Conservation (phyloP, 257 asterid genomes). For the Solanum neorickii region DNA sequence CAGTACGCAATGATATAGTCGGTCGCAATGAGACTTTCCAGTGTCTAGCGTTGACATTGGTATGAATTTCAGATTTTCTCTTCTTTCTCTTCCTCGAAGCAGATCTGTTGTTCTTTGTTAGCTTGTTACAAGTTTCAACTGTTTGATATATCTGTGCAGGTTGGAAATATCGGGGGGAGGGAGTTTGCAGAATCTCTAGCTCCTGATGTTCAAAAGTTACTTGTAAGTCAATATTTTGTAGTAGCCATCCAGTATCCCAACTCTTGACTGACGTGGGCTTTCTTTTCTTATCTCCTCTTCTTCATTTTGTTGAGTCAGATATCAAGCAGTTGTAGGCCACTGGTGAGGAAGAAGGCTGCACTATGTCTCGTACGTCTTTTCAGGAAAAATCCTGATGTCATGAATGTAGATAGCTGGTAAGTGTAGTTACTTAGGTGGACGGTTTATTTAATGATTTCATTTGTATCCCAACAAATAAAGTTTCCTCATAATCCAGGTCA, state of each 20-base stretch:
- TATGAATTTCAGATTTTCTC: slow-evolving; percentile 18
- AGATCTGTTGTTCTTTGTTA: not conserved
- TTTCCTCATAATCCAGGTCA: slow-evolving; percentile 52
- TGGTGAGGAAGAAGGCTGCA: slow-evolving; percentile 99
- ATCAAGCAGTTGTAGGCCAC: slow-evolving; percentile 96
- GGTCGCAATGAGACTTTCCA: slow-evolving; percentile 99
- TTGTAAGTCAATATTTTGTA: slow-evolving; percentile 48
- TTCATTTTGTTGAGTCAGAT: slow-evolving; percentile 31
- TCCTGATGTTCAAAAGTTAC: slow-evolving; percentile 99
- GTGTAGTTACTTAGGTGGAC: not conserved
- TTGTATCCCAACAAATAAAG: not conserved
- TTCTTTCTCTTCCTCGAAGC: not conserved
- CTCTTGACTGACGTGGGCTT: not conserved
- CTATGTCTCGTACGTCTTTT: slow-evolving; percentile 89
- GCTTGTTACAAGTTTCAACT: not conserved
- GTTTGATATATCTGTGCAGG: slow-evolving; percentile 37
- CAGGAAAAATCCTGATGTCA: slow-evolving; percentile 93
- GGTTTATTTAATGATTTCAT: not conserved
- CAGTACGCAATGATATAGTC: slow-evolving; percentile 93
- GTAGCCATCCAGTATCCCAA: slow-evolving; percentile 1
- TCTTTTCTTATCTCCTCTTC: not conserved
- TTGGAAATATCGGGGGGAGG: slow-evolving; percentile 98
- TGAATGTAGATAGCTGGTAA: slow-evolving; percentile 98
- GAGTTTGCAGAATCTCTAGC: slow-evolving; percentile 98
- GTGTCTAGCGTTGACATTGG: slow-evolving; percentile 98